phyloP scores from a whole-genome alignment of 1,139 yeast species.

The Kodamaea fungicola region DNA sequence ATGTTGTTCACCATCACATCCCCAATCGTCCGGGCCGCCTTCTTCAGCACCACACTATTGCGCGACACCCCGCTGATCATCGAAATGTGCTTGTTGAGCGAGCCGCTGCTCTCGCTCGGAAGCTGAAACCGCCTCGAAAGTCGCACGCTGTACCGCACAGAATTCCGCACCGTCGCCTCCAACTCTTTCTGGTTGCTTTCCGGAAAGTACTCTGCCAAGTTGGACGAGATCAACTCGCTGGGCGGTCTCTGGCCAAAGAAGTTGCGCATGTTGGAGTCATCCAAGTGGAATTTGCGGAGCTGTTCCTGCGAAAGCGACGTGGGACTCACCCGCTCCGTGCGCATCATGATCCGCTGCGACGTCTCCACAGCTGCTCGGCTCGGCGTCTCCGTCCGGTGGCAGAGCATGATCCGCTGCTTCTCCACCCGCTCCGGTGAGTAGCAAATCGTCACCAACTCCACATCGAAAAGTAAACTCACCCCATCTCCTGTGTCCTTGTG shows the following conservation, averaged over 20 bases:
- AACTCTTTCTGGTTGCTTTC: conserved; percentile 70
- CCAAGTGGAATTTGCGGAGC: neutral
- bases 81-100: conserved; percentile 22
- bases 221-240: conserved; percentile 84
- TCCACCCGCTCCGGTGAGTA: conserved; percentile 71
- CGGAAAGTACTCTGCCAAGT: conserved; percentile 89
- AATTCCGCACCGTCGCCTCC: conserved; percentile 78
- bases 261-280: conserved; percentile 36
- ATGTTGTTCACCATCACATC: conserved; percentile 62
- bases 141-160: conserved; percentile 72
- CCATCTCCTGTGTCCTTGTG: conserved; percentile 9
- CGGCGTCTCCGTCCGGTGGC: conserved; percentile 63
- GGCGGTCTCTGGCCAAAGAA: conserved; percentile 92
- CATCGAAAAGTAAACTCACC: conserved; percentile 62
- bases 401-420: conserved; percentile 69
- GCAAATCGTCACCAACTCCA: conserved; percentile 78
- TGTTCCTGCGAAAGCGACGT: neutral
- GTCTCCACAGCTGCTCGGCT: conserved; percentile 64
- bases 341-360: conserved; percentile 44
- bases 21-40: conserved; percentile 50
- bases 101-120: conserved; percentile 23
- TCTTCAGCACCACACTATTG: conserved; percentile 12
- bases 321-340: conserved; percentile 25
- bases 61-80: conserved; percentile 16
- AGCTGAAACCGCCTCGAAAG: conserved; percentile 42